Evolutionary conservation across 805 yeast species (phyloP).

Genomic region (Citeromyces nyonsensis): DNA sequence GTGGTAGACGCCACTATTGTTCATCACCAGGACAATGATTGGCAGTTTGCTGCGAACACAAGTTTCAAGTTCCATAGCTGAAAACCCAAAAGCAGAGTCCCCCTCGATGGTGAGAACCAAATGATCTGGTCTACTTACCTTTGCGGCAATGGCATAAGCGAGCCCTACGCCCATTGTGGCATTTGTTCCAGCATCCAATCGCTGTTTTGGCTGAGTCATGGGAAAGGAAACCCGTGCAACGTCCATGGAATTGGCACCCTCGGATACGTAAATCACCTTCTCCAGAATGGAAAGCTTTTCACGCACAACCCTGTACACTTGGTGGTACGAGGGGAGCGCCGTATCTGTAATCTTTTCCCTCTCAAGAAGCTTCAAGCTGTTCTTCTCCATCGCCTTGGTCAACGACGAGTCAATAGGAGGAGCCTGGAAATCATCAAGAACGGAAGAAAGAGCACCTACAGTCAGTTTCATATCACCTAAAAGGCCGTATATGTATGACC

Average conservation of each 20-base stretch:
- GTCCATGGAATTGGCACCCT: too few relatives aligned
- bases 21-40: conserved; percentile 41
- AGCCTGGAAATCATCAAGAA: conserved; percentile 11
- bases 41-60: conserved; percentile 39
- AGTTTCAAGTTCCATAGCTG: conserved; percentile 62
- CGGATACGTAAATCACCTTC: too few relatives aligned
- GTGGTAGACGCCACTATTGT: conserved; percentile 60
- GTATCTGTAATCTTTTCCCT: conserved; percentile 14
- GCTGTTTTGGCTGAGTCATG: conserved; percentile 28
- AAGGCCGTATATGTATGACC: conserved; percentile 4
- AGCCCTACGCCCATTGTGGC: conserved; percentile 70
- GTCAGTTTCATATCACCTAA: conserved; percentile 35
- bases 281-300: too few relatives aligned
- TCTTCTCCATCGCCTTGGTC: conserved; percentile 12
- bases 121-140: conserved; percentile 20
- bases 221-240: conserved; percentile 48
- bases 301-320: conserved; percentile 33
- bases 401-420: conserved; percentile 14
- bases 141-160: conserved; percentile 56
- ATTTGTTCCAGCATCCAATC: conserved; percentile 62
- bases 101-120: conserved; percentile 50
- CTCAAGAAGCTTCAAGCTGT: conserved; percentile 14
- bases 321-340: conserved; percentile 27
- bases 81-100: conserved; percentile 67
- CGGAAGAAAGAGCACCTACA: conserved; percentile 15